Base-by-base conservation (phyloP, 2,329 filamentous ascomycete species). In the Penicillium sclerotigenum region DNA sequence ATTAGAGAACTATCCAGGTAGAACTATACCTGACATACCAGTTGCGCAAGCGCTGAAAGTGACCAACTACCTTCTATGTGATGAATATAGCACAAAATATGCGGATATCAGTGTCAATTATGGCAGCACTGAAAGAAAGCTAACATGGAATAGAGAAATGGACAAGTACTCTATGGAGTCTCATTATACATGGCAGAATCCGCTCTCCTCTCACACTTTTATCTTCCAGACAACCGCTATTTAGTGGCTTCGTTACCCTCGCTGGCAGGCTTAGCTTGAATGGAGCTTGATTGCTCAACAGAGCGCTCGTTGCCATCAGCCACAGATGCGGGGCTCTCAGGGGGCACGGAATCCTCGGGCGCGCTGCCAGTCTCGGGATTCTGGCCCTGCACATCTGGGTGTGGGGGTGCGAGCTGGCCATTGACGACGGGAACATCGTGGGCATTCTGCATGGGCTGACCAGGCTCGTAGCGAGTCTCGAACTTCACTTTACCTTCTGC, bases 381-480 rank as follows among this genome's bases (percentile, higher is more conserved):
- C 52, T 79, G 76, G 31, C 82, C 83, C 62, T 86, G 78, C 2
- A 78, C 79, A 65, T 84, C 82, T 1, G 81, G 82, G 65, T 84
- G 82, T 58, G 79, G 78, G 43, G 80, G 82, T 49, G 78, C 81
- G 22, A 72, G 61, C 50, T 74, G 64, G 34, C 70, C 72, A 54
- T 77, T 68, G 24, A 73, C 62, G 46, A 73, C 63, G 16, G 71
- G 67, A n/a, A 96, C 75, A 69, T 95, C 89, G 63, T 92, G 91
- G 57, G 92, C 94, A 41, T 85, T 73, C 50, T 83, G 84, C 54
- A 97, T 76, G 56, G 90, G 87, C 9, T 91, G 97, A 62, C 89
- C 84, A n/a, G 93, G 97, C 80, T 97, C 93, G 72, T 97, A 97
- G 64, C 88, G 88, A 13, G 94, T 97, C 78, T 95, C 87, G 78